Conservation (phyloP, 1,284 basidiomycete species). For the Butyriboletus regius region DNA sequence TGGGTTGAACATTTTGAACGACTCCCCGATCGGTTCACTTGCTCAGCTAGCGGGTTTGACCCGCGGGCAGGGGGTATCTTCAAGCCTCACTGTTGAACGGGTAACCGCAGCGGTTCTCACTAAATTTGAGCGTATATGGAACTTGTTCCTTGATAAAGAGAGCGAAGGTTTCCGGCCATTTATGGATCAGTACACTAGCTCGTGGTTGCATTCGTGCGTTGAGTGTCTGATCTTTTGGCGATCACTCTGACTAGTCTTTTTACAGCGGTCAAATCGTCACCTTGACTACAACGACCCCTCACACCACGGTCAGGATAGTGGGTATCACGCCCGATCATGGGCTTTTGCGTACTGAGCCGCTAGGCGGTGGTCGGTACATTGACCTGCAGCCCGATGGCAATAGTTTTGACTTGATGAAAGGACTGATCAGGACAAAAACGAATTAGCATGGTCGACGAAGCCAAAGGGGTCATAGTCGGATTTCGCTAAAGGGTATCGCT, state of each 20-base stretch:
- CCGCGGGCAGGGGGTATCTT: conserved; percentile 12
- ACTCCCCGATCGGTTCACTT: conserved; percentile 77
- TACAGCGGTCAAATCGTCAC: conserved; percentile 77
- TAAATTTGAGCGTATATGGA: conserved; percentile 78
- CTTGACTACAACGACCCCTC: conserved; percentile 69
- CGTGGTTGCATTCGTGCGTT: conserved; percentile 86
- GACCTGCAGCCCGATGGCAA: conserved; percentile 91
- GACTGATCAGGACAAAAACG: conserved; percentile 69
- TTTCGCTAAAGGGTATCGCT: conserved; percentile 1
- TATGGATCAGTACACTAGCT: conserved; percentile 66
- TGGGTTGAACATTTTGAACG: conserved; percentile 82
- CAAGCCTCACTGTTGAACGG: conserved; percentile 59
- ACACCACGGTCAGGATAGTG: conserved; percentile 65
- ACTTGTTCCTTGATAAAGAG: conserved; percentile 48
- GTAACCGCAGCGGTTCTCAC: conserved; percentile 71
- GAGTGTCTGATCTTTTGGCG: neutral
- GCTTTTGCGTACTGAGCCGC: conserved; percentile 73
- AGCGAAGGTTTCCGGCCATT: conserved; percentile 69
- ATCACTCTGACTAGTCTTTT: conserved; percentile 1
- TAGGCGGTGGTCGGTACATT: conserved; percentile 42
- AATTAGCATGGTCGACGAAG: conserved; percentile 5
- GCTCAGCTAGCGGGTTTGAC: conserved; percentile 53
- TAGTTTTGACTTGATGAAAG: conserved; percentile 90
- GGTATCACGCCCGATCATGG: conserved; percentile 87
- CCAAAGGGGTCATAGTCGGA: neutral